phyloP scores from a whole-genome alignment of 148 eudicot genomes.

The Camellia granthamiana region DNA sequence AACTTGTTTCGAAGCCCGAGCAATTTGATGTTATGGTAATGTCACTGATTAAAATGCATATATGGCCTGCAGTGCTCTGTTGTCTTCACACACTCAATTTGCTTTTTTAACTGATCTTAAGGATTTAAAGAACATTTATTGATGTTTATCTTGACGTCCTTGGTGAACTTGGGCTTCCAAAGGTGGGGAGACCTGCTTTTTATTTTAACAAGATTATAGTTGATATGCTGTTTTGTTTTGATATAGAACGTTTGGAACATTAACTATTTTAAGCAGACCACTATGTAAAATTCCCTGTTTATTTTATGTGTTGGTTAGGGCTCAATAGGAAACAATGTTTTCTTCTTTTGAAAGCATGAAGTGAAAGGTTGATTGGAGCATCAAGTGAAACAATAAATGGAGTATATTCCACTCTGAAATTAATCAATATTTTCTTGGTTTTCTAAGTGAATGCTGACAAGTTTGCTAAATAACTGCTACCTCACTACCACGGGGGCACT shows the following conservation, averaged over 20 bases:
- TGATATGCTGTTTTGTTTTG: not conserved
- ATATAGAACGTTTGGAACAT: not conserved
- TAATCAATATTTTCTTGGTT: too few species aligned
- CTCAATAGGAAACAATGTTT: not conserved
- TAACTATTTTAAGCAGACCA: too few species aligned
- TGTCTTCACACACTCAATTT: not conserved
- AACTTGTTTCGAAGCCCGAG: constrained; percentile 84
- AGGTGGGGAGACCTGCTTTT: not conserved
- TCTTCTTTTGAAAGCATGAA: too few species aligned
- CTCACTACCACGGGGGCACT: too few species aligned
- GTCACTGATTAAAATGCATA: not conserved
- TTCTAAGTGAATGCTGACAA: too few species aligned
- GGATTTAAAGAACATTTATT: not conserved
- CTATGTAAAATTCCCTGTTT: not conserved
- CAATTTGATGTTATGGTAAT: constrained; percentile 87
- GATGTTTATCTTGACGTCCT: not conserved
- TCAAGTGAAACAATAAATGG: too few species aligned
- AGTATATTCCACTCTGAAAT: too few species aligned
- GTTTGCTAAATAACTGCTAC: too few species aligned
- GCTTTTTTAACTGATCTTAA: not conserved
- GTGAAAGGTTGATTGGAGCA: too few species aligned
- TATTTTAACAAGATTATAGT: not conserved
- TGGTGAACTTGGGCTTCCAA: not conserved
- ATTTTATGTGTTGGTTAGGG: too few species aligned
- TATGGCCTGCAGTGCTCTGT: not conserved